Evolutionary conservation across 2,329 filamentous ascomycete species (phyloP).

Genomic region (Chaetomiaceae sp.): DNA sequence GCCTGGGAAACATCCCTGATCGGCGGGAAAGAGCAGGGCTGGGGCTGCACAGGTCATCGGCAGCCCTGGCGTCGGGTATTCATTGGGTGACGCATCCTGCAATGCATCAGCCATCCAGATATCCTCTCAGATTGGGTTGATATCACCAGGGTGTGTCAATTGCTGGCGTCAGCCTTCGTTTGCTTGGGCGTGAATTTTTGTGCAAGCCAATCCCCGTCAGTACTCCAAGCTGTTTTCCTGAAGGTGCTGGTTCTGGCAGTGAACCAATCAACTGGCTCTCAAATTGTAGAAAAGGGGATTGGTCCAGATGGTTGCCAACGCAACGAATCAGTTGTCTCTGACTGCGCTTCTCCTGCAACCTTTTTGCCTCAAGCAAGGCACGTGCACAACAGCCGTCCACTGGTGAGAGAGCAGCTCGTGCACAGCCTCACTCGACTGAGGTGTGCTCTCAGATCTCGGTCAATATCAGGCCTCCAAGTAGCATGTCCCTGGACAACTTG

Average conservation of each 20-base stretch:
- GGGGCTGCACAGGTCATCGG: conserved; percentile 3
- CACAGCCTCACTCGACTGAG: conserved; percentile 17
- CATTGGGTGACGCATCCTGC: background rate
- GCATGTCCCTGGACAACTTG: background rate
- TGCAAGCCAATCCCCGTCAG: background rate
- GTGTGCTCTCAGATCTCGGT: no score
- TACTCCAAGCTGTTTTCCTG: background rate
- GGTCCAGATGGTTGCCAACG: conserved; percentile 3
- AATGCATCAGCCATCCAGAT: background rate
- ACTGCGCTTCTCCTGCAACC: background rate
- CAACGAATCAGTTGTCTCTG: conserved; percentile 11
- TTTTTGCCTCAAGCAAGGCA: conserved; percentile 8
- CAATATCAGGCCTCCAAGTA: no score
- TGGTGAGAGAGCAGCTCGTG: background rate
- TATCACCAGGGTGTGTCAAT: background rate
- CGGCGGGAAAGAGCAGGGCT: conserved; percentile 21
- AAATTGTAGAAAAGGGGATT: background rate
- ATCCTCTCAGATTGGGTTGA: background rate
- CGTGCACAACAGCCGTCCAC: conserved; percentile 8
- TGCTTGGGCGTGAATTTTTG: conserved; percentile 1
- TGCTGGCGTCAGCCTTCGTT: conserved; percentile 4
- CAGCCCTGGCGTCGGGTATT: background rate
- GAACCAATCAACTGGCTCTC: background rate
- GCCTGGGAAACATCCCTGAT: conserved; percentile 20
- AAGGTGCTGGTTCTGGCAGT: background rate